Evolutionary conservation across 2,329 filamentous ascomycete species (phyloP).

Genomic region (Fusarium udum): DNA sequence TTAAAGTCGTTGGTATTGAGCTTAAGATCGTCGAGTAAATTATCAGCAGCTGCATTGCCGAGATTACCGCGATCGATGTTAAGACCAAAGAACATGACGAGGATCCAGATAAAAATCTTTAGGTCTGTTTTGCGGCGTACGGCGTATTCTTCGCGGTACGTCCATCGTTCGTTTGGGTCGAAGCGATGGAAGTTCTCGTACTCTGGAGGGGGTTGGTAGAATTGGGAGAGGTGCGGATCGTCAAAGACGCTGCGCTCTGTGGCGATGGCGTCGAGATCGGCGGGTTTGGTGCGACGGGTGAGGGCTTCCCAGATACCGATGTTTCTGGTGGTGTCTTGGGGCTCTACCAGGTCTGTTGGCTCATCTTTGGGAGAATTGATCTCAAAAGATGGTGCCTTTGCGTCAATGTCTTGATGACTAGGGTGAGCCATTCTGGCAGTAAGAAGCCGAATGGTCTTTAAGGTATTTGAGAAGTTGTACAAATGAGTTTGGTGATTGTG

Average conservation of each 20-base stretch:
- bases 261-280: neutral
- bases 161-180: neutral
- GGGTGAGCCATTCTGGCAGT: neutral
- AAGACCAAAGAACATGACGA: neutral
- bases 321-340: neutral
- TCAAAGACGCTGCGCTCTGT: neutral
- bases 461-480: accelerated
- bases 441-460: neutral
- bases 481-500: accelerated
- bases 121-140: neutral
- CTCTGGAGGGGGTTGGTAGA: neutral
- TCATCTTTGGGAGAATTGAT: neutral
- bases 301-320: neutral
- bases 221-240: neutral
- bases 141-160: neutral
- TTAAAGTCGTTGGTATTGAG: neutral
- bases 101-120: neutral
- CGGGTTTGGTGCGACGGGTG: neutral
- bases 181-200: neutral
- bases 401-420: neutral
- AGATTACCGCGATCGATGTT: neutral
- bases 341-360: neutral
- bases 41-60: neutral
- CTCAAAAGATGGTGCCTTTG: neutral
- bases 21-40: neutral